phyloP scores from a whole-genome alignment of 768 basidiomycete genomes.

The Boletus patriciae region DNA sequence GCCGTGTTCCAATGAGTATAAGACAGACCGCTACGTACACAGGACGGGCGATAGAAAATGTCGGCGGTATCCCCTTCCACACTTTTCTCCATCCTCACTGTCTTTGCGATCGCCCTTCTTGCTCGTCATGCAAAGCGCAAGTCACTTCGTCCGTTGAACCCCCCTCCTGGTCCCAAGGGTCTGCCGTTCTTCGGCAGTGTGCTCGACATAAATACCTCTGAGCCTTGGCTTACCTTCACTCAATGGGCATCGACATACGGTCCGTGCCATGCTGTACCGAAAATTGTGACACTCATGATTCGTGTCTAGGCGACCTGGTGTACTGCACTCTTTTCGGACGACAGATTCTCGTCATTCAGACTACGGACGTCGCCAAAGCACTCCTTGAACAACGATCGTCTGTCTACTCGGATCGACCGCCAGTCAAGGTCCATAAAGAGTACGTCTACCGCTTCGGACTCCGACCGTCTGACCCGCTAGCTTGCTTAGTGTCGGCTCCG shows the following conservation, averaged over 20 bases:
- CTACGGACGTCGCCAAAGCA: constrained; percentile 31
- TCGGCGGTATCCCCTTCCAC: constrained; percentile 4
- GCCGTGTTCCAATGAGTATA: constrained; percentile 13
- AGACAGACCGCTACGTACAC: constrained; percentile 1
- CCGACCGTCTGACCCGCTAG: neutral
- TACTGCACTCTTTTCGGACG: constrained; percentile 34
- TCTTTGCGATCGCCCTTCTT: constrained; percentile 11
- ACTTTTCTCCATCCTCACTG: constrained; percentile 4
- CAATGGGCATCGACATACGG: constrained; percentile 30
- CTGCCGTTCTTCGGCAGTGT: constrained; percentile 32
- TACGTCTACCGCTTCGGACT: constrained; percentile 4
- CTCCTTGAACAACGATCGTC: constrained; percentile 38
- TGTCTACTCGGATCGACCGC: constrained; percentile 41
- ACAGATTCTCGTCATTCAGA: constrained; percentile 36
- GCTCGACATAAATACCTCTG: constrained; percentile 23
- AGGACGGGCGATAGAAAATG: neutral
- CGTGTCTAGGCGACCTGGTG: constrained; percentile 31
- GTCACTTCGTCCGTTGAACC: neutral
- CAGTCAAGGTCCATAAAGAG: constrained; percentile 29
- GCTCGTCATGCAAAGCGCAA: constrained; percentile 14
- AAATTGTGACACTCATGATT: neutral
- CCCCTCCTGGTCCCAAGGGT: constrained; percentile 35
- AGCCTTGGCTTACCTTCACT: constrained; percentile 37
- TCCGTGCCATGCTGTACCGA: constrained; percentile 6
- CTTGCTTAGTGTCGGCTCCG: constrained; percentile 26